Evolutionary conservation across 176 grass and related monocot genomes (phyloP).

Genomic region (Phragmites australis): DNA sequence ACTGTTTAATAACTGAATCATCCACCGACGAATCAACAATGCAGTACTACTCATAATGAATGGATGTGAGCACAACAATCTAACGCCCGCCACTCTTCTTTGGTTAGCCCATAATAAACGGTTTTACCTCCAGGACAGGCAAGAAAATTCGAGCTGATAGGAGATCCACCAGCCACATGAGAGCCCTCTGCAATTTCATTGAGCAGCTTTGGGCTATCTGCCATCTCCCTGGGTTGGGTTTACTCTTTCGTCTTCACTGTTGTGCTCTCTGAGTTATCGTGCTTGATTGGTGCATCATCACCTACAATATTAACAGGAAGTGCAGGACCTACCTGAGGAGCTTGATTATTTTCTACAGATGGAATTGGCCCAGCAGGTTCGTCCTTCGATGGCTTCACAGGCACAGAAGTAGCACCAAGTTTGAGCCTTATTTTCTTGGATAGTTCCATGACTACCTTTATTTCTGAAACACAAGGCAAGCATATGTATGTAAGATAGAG

Average conservation of each 20-base stretch:
- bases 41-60: slow-evolving; percentile 24
- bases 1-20: background rate
- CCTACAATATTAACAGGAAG: slow-evolving; percentile 35
- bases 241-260: slow-evolving; percentile 29
- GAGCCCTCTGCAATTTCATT: slow-evolving; percentile 49
- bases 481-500: slow-evolving; percentile 28
- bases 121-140: slow-evolving; percentile 51
- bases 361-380: slow-evolving; percentile 11
- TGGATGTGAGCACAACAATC: slow-evolving; percentile 6
- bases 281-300: slow-evolving; percentile 27
- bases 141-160: slow-evolving; percentile 63
- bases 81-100: slow-evolving; percentile 24
- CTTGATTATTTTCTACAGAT: slow-evolving; percentile 37
- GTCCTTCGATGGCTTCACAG: slow-evolving; percentile 41
- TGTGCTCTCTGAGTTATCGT: slow-evolving; percentile 27
- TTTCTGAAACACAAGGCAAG: slow-evolving; percentile 50
- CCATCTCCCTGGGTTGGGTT: slow-evolving; percentile 24
- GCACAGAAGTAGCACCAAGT: slow-evolving; percentile 35
- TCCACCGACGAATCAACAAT: background rate
- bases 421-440: slow-evolving; percentile 59
- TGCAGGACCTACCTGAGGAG: slow-evolving; percentile 37
- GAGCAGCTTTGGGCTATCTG: slow-evolving; percentile 46
- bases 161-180: slow-evolving; percentile 53
- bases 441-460: slow-evolving; percentile 64
- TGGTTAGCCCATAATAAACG: slow-evolving; percentile 49